Evolutionary conservation across 306 rosid species (phyloP).

Genomic region (Quercus robur): DNA sequence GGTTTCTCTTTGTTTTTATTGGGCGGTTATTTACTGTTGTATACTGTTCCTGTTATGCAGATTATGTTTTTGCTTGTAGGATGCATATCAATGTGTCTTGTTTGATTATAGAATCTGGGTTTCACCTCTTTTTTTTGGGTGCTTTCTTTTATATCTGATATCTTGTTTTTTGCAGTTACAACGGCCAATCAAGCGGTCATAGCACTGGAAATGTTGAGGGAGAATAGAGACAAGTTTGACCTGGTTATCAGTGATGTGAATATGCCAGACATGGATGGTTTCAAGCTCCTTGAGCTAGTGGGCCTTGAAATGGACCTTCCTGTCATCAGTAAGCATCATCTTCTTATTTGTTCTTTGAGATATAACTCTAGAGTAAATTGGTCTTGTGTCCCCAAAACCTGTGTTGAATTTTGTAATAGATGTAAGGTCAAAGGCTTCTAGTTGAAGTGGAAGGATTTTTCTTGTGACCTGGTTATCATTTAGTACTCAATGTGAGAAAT

Average conservation of each 20-base stretch:
- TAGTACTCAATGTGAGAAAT: neutral
- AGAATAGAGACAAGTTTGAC: slow-evolving; percentile 62
- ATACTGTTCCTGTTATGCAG: neutral
- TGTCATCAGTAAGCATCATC: slow-evolving; percentile 64
- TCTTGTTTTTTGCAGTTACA: slow-evolving; percentile 55
- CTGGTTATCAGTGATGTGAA: slow-evolving; percentile 81
- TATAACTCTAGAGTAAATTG: neutral
- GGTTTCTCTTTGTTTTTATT: neutral
- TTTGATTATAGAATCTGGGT: neutral
- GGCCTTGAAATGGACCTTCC: slow-evolving; percentile 94
- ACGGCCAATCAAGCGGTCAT: slow-evolving; percentile 54
- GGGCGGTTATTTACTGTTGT: neutral
- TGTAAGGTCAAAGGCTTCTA: neutral
- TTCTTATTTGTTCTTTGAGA: neutral
- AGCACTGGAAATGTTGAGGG: slow-evolving; percentile 72
- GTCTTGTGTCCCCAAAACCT: neutral
- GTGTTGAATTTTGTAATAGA: neutral
- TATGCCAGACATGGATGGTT: slow-evolving; percentile 95
- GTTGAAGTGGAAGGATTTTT: neutral
- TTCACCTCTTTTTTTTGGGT: neutral
- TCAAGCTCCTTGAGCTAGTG: slow-evolving; percentile 74
- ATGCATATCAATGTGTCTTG: neutral
- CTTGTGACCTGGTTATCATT: neutral
- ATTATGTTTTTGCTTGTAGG: neutral
- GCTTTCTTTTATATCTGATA: slow-evolving; percentile 13